These are phyloP conservation scores for Backusella macrospora DNA, from an alignment of 192 early-diverging fungal species.

Conservation along the genomic window DNA sequence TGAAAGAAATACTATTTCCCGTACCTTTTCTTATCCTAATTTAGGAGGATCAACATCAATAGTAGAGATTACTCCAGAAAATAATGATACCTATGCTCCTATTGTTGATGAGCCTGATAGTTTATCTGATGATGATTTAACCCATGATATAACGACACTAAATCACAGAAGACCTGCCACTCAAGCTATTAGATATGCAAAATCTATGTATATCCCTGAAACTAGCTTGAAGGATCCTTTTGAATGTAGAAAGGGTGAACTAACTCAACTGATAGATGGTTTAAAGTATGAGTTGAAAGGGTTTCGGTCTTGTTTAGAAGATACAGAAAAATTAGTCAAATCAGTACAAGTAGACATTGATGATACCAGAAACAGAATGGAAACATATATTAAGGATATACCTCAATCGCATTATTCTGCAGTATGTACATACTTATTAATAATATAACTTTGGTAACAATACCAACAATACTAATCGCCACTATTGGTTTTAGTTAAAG, in stretches of 20 bases:
- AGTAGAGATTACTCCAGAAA: no score
- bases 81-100: background rate
- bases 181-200: background rate
- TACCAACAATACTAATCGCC: background rate
- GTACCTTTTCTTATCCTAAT: constrained; percentile 6
- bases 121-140: background rate
- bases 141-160: background rate
- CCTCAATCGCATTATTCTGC: constrained; percentile 36
- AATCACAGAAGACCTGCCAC: background rate
- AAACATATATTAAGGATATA: constrained; percentile 36
- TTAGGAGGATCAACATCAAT: background rate
- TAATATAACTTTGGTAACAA: background rate
- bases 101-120: background rate
- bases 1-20: background rate
- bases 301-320: constrained; percentile 17
- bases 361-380: constrained; percentile 25
- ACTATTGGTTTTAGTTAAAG: constrained; percentile 28
- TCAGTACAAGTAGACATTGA: constrained; percentile 33
- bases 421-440: constrained; percentile 17
- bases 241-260: constrained; percentile 29
- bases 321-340: constrained; percentile 28
- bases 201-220: constrained; percentile 26
- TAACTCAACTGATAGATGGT: constrained; percentile 3
- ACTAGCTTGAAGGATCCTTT: constrained; percentile 20
- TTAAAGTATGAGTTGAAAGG: constrained; percentile 15